Evolutionary conservation across 2,329 filamentous ascomycete species (phyloP), one percentile per base, ranked within the genome.

Genomic region (Talaromyces verruculosus): DNA sequence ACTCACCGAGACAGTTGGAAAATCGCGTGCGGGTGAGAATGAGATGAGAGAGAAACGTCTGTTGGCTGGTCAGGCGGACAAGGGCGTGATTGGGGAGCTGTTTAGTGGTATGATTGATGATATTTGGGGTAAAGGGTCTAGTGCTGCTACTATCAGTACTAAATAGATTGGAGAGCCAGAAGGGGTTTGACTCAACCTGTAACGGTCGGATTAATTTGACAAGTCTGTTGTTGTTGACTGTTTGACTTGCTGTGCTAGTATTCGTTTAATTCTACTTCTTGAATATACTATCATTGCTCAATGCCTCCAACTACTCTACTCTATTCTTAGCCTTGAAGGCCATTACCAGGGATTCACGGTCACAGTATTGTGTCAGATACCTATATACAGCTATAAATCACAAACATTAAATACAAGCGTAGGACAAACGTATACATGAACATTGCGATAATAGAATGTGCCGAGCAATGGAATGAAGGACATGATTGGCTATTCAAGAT

Each of bases 1-100:
- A 49, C 77, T 88, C 73, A 84, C 85, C 25, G 83, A 85, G 67
- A 75, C 78, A 13, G 81, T 85, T 22, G 76, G 71, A 59, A 77
- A 74, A 68, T 79, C 73, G 67, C 79, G 75, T 43, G 69, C 75
- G 25, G 76, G 75, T 35, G 78, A 77, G 65, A 75, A 76, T 41
- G 71, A 72, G 59, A 74, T 76, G 57, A 77, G 77, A 25, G 75
- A 64, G 55, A 61, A 64, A 37, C 58, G 53, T 5, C 19, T 60
- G 15, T 51, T 79, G n/a, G 79, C 71, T 59, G 69, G 68, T 10
- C 60, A 67, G 13, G n/a, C 22, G 7, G 72, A 71, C 6, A 71
- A 77, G 62, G 75, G 77, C 47, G 66, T 77, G 45, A 70, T 78
- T 1, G 65, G 66, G n/a, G 75, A 79, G 68, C 63, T 79, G 25